Percentiles rank a stretch among this genome's conserved stretches.
phyloP scores from a whole-genome alignment of 768 basidiomycete genomes.

The Paxillus involutus region DNA sequence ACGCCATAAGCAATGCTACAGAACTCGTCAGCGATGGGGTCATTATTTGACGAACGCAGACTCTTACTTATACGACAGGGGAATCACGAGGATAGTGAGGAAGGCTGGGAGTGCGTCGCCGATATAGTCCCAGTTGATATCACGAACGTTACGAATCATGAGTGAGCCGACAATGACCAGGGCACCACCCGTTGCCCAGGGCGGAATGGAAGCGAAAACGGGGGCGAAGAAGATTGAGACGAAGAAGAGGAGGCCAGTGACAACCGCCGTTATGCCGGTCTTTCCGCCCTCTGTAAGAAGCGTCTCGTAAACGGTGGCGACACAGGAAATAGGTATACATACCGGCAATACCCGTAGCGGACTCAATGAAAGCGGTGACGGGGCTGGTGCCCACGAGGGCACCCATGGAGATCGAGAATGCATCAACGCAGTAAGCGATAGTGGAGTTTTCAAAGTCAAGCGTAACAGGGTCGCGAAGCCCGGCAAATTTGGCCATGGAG shows the following conservation, averaged over 20 bases:
- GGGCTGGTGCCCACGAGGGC: conserved; percentile 79
- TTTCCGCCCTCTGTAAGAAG: conserved; percentile 71
- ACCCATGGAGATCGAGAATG: conserved; percentile 79
- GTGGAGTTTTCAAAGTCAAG: conserved; percentile 86
- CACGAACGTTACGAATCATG: conserved; percentile 85
- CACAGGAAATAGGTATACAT: conserved; percentile 13
- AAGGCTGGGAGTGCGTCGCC: conserved; percentile 89
- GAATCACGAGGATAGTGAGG: conserved; percentile 77
- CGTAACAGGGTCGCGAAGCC: conserved; percentile 81
- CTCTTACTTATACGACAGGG: conserved; percentile 71
- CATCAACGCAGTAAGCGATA: conserved; percentile 81
- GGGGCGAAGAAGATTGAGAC: conserved; percentile 86
- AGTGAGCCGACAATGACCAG: conserved; percentile 84
- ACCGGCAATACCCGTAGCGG: conserved; percentile 78
- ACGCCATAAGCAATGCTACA: conserved; percentile 85
- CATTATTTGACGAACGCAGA: not conserved
- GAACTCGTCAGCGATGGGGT: not conserved
- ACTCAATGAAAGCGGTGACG: conserved; percentile 82
- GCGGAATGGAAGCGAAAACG: conserved; percentile 82
- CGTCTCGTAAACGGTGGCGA: conserved; percentile 5
- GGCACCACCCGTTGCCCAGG: conserved; percentile 87
- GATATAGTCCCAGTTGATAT: conserved; percentile 88
- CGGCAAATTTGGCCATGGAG: conserved; percentile 90
- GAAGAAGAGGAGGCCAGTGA: conserved; percentile 74
- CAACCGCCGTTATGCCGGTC: conserved; percentile 80